Conservation (phyloP, 345 rosid species). For the Gossypioides kirkii region DNA sequence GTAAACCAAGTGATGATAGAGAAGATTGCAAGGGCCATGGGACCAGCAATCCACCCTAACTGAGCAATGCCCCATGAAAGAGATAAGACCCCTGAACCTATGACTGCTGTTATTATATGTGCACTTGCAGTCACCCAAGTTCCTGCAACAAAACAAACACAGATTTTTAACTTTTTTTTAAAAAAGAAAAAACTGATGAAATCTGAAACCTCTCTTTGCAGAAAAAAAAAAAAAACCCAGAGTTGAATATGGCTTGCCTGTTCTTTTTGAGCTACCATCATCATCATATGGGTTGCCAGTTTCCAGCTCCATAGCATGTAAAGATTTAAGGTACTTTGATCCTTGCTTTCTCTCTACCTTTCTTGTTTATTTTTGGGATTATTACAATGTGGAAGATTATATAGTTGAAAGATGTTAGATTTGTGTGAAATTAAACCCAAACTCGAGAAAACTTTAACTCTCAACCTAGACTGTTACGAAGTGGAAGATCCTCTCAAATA, state of each 20-base stretch:
- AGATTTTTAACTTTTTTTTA: neutral
- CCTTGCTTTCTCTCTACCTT: neutral
- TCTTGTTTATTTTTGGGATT: too few relatives aligned
- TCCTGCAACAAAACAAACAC: slow-evolving; percentile 12
- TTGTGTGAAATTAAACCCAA: too few relatives aligned
- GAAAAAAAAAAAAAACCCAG: neutral
- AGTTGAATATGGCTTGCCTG: slow-evolving; percentile 15
- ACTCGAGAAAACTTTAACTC: too few relatives aligned
- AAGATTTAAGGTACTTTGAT: neutral
- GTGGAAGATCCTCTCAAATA: too few relatives aligned
- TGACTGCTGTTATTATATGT: slow-evolving; percentile 41
- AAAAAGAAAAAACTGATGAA: neutral
- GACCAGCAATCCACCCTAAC: slow-evolving; percentile 45
- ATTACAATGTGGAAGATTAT: neutral
- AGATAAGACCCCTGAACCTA: slow-evolving; percentile 40
- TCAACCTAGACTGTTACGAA: too few relatives aligned
- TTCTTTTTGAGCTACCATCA: slow-evolving; percentile 26
- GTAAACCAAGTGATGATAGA: slow-evolving; percentile 30
- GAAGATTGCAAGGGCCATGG: slow-evolving; percentile 22
- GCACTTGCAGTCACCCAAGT: slow-evolving; percentile 37
- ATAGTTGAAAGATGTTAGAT: neutral
- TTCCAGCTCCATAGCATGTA: neutral
- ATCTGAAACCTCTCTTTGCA: neutral
- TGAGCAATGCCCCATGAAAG: slow-evolving; percentile 40
- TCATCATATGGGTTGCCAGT: slow-evolving; percentile 14